Evolutionary conservation across 2,329 filamentous ascomycete species (phyloP).

Genomic region (Plectosphaerella sp.): DNA sequence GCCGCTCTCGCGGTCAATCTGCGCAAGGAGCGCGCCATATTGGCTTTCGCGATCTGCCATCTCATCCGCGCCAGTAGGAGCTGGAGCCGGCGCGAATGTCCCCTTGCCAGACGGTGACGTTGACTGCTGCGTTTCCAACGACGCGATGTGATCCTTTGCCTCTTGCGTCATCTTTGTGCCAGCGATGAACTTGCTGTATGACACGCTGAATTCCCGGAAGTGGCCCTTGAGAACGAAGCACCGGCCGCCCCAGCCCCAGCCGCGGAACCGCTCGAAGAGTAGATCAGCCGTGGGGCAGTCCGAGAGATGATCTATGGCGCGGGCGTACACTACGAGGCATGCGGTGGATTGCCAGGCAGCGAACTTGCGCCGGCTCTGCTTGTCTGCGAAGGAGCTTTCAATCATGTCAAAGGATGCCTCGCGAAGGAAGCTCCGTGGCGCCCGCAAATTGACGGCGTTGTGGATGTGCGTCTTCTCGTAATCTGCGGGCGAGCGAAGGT

Average conservation of each 20-base stretch:
- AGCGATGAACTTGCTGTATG: slow-evolving; percentile 46
- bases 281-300: slow-evolving; percentile 45
- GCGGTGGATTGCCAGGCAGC: slow-evolving; percentile 39
- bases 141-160: slow-evolving; percentile 34
- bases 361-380: slow-evolving; percentile 41
- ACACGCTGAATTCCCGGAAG: slow-evolving; percentile 49
- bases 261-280: slow-evolving; percentile 38
- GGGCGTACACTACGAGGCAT: slow-evolving; percentile 50
- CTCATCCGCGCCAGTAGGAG: not conserved
- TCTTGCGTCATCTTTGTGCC: slow-evolving; percentile 35
- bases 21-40: slow-evolving; percentile 5
- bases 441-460: slow-evolving; percentile 46
- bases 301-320: slow-evolving; percentile 42
- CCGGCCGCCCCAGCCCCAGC: slow-evolving; percentile 44
- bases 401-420: slow-evolving; percentile 45
- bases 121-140: not conserved
- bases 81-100: too few relatives aligned
- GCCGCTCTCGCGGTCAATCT: slow-evolving; percentile 8
- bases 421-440: slow-evolving; percentile 43
- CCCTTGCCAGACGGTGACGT: too few relatives aligned
- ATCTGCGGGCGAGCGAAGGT: slow-evolving; percentile 40
- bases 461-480: slow-evolving; percentile 49
- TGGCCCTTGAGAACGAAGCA: slow-evolving; percentile 53
- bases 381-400: slow-evolving; percentile 43
- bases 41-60: slow-evolving; percentile 1